A percentile compares a stretch with the other conserved stretches of the same genome.
These are phyloP conservation scores for Thalia dealbata DNA, from an alignment of 176 grass and related monocot species.

Conservation along the genomic window DNA sequence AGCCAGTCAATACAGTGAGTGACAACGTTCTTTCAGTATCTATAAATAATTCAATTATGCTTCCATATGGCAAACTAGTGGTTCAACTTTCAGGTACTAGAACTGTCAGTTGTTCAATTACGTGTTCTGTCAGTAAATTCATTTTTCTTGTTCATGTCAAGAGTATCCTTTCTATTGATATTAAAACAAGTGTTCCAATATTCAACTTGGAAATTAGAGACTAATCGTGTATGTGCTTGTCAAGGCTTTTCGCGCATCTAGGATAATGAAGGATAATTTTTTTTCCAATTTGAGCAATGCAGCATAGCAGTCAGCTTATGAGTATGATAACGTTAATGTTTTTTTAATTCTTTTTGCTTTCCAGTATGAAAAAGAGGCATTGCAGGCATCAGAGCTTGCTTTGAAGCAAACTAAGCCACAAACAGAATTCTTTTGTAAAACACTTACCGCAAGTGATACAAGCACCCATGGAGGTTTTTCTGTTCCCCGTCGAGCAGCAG, in stretches of 20 bases:
- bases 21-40: neutral
- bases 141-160: neutral
- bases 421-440: slow-evolving; percentile 78
- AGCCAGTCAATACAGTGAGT: slow-evolving; percentile 67
- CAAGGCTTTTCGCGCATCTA: too few species aligned
- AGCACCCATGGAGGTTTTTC: slow-evolving; percentile 83
- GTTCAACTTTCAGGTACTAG: neutral
- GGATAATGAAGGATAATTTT: too few species aligned
- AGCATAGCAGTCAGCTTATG: neutral
- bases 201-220: too few species aligned
- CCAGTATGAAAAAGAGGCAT: slow-evolving; percentile 62
- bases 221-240: too few species aligned
- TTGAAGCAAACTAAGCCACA: slow-evolving; percentile 46
- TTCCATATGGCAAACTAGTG: neutral
- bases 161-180: too few species aligned
- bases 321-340: neutral
- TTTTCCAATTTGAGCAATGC: too few species aligned
- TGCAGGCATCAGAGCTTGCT: slow-evolving; percentile 51
- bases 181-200: too few species aligned
- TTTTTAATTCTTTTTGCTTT: slow-evolving; percentile 5
- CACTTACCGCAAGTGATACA: slow-evolving; percentile 72
- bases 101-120: neutral
- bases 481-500: slow-evolving; percentile 58
- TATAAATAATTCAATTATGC: neutral
- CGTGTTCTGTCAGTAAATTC: neutral